Evolutionary conservation across 495 filamentous ascomycete species (phyloP).

Genomic region (Amniculicola lignicola): DNA sequence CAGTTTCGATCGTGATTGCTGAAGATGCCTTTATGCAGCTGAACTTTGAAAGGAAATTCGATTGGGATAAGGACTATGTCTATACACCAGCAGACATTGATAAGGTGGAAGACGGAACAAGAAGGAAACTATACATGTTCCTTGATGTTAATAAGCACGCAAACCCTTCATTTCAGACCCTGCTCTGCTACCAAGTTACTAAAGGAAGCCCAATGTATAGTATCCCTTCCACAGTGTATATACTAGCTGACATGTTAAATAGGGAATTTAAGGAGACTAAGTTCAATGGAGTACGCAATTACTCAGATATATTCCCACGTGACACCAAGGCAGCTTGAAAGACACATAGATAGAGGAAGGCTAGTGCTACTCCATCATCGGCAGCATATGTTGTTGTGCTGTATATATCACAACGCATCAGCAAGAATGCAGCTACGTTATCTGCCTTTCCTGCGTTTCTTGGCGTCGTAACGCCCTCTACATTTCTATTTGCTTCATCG

Average conservation of each 20-base stretch:
- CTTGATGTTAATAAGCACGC: constrained; percentile 2
- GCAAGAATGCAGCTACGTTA: too few species aligned
- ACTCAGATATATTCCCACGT: constrained; percentile 4
- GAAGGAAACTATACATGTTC: constrained; percentile 5
- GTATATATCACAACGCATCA: too few species aligned
- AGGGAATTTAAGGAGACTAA: constrained; percentile 1
- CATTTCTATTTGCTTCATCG: constrained; percentile 9
- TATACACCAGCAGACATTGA: constrained; percentile 2
- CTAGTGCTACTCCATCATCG: constrained; percentile 3
- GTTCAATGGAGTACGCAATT: constrained; percentile 3
- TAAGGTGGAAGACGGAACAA: constrained; percentile 1
- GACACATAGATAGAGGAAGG: constrained; percentile 1
- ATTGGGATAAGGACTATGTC: constrained; percentile 1
- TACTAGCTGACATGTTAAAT: constrained; percentile 1
- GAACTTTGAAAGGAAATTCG: constrained; percentile 4
- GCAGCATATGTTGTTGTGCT: too few species aligned
- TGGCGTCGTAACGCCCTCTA: constrained; percentile 2
- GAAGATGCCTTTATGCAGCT: too few species aligned
- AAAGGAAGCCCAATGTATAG: constrained; percentile 6
- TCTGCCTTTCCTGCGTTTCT: neutral
- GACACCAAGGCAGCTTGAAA: constrained; percentile 4
- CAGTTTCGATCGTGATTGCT: too few species aligned
- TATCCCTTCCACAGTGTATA: neutral
- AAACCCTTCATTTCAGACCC: constrained; percentile 4
- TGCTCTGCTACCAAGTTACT: constrained; percentile 2